A percentile compares a stretch with the other conserved stretches of the same genome.
phyloP scores from a whole-genome alignment of 2,329 filamentous ascomycete species.

The Talaromyces islandicus region DNA sequence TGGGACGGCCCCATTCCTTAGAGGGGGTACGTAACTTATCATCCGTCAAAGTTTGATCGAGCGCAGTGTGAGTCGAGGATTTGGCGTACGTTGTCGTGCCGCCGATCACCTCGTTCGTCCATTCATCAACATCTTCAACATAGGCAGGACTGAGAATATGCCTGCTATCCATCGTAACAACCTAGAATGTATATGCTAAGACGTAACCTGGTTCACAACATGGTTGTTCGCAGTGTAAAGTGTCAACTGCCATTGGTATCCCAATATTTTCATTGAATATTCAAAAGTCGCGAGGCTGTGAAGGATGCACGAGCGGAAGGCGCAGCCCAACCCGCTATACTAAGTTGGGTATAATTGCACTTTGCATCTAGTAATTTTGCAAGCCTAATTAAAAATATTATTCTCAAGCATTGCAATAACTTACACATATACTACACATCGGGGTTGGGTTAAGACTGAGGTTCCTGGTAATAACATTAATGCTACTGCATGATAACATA shows the following conservation, averaged over 20 bases:
- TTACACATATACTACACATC: background rate
- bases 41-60: background rate
- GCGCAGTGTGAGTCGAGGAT: background rate
- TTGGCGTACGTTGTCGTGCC: background rate
- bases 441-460: background rate
- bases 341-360: background rate
- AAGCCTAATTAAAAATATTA: background rate
- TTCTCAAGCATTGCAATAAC: background rate
- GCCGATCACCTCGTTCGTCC: background rate
- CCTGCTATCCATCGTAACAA: background rate
- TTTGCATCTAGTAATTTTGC: background rate
- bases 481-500: background rate
- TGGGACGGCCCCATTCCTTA: no score
- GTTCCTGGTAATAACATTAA: no score
- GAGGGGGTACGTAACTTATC: no score
- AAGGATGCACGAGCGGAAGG: background rate
- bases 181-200: background rate
- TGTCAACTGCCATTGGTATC: background rate
- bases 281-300: background rate
- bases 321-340: background rate
- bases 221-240: background rate
- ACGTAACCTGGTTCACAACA: background rate
- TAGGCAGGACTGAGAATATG: background rate
- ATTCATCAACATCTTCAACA: background rate
- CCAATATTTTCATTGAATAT: background rate